Base-by-base conservation (phyloP, 495 filamentous ascomycete genomes). In the Penicilliopsis zonata region DNA sequence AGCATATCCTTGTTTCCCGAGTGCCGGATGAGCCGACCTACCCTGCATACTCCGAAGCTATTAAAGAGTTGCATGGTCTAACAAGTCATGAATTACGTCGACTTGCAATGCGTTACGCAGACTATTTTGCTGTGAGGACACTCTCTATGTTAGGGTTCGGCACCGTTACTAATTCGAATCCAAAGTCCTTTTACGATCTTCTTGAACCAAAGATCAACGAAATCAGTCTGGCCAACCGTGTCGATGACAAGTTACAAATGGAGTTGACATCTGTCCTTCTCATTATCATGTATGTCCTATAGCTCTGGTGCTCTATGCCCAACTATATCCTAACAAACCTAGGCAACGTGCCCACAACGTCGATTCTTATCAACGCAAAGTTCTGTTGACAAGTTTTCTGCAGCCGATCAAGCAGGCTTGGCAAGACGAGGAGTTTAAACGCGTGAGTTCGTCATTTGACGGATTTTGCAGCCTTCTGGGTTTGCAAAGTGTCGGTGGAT, bases 1-100 rank as follows among this genome's bases (percentile, higher is more conserved):
- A 93, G 46, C 81, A 94, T 46, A 84, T 92, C 35, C 72, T 98
- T 17, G 79, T 86, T 53, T 84, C 81, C 17, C 72, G 76, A 42
- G 76, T 82, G 15, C 65, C 68, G 4, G 73, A 84, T 22, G 67
- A 82, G 28, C 72, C 78, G 0, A 68, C 73, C 16, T 74, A 75
- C 42, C 67, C 69, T 15, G 59, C 70, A 14, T 95, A 88, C 55
- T 82, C 80, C 4, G 92, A 96, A 37, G 84, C 90, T n/a, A 78
- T 94, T 15, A 84, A 84, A 37, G 82, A 88, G 32, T 67, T 98
- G 2, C 85, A 94, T 49, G 70, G 63, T 0, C 67, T 86, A 37
- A 78, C 83, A 33, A 84, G 80, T 53, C 71, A 83, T 37, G 86
- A 96, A 52, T 67, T 96, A 33, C 86, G 93, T 36, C 73, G 83